Evolutionary conservation across 2,329 filamentous ascomycete genomes (phyloP).

Genomic region (Fusarium oxysporum): DNA sequence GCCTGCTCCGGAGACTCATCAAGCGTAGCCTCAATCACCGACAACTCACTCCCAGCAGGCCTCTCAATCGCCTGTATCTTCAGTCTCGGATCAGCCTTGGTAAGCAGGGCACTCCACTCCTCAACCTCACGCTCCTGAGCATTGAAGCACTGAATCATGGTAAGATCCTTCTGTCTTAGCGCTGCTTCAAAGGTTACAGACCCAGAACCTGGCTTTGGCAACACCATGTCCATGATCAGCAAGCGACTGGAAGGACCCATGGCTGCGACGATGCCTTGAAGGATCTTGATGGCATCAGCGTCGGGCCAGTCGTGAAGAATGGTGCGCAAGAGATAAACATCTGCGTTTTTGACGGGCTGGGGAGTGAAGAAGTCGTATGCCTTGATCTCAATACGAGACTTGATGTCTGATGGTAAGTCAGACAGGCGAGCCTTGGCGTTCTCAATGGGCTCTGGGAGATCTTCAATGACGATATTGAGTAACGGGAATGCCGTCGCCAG

Average conservation of each 20-base stretch:
- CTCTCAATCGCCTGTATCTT: conserved; percentile 17
- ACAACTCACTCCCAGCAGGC: conserved; percentile 29
- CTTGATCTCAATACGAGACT: conserved; percentile 37
- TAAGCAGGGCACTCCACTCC: conserved; percentile 23
- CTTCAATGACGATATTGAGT: conserved; percentile 52
- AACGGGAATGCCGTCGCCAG: conserved; percentile 48
- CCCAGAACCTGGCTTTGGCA: conserved; percentile 26
- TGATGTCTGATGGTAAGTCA: conserved; percentile 33
- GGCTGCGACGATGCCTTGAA: conserved; percentile 25
- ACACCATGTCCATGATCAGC: conserved; percentile 39
- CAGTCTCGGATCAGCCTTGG: conserved; percentile 5
- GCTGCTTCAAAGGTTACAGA: conserved; percentile 9
- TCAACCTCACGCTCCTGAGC: conserved; percentile 19
- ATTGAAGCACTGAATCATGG: conserved; percentile 41
- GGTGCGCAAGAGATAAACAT: conserved; percentile 49
- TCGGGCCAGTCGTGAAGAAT: conserved; percentile 53
- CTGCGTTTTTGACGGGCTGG: conserved; percentile 46
- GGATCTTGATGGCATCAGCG: conserved; percentile 48
- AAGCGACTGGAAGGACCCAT: conserved; percentile 11
- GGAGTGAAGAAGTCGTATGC: conserved; percentile 50
- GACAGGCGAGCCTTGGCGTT: conserved; percentile 25
- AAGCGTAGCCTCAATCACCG: conserved; percentile 20
- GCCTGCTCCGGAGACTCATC: background rate
- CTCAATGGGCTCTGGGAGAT: conserved; percentile 35
- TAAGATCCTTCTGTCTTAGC: conserved; percentile 32